Conservation (phyloP, 2,329 filamentous ascomycete genomes). For the Rhynchosporium graminicola region DNA sequence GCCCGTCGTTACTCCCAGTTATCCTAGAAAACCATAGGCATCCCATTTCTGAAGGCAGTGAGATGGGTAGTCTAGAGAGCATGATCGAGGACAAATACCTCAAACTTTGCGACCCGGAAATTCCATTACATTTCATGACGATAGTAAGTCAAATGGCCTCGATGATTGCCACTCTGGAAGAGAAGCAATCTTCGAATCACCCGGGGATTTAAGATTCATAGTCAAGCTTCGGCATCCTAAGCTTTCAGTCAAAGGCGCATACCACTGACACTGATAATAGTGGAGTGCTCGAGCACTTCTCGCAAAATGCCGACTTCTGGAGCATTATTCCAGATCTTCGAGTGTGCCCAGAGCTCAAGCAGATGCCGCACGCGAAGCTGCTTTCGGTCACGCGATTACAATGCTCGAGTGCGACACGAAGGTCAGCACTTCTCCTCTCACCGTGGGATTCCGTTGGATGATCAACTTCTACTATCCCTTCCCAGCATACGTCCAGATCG, state of each 20-base stretch:
- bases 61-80: slow-evolving; percentile 42
- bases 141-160: slow-evolving; percentile 17
- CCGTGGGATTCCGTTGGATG: slow-evolving; percentile 40
- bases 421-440: slow-evolving; percentile 36
- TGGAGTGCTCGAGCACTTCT: slow-evolving; percentile 33
- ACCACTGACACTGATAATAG: not conserved
- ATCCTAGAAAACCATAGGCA: slow-evolving; percentile 22
- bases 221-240: too few relatives aligned
- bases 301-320: slow-evolving; percentile 37
- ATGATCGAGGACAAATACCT: slow-evolving; percentile 46
- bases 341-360: slow-evolving; percentile 30
- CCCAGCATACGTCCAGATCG: slow-evolving; percentile 40
- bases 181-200: too few relatives aligned
- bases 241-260: not conserved
- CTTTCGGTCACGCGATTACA: slow-evolving; percentile 38
- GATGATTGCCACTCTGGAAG: not conserved
- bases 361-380: slow-evolving; percentile 36
- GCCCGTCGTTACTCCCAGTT: slow-evolving; percentile 30
- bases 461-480: slow-evolving; percentile 40
- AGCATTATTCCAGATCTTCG: slow-evolving; percentile 33
- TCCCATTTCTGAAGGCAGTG: slow-evolving; percentile 15
- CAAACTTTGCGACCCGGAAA: slow-evolving; percentile 45
- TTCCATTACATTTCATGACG: slow-evolving; percentile 42
- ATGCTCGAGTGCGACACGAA: slow-evolving; percentile 42
- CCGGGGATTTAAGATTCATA: too few relatives aligned